Evolutionary conservation across 2,329 filamentous ascomycete genomes (phyloP), one percentile per base, ranked within the genome.

Genomic region (Pestalotiopsis sp.): DNA sequence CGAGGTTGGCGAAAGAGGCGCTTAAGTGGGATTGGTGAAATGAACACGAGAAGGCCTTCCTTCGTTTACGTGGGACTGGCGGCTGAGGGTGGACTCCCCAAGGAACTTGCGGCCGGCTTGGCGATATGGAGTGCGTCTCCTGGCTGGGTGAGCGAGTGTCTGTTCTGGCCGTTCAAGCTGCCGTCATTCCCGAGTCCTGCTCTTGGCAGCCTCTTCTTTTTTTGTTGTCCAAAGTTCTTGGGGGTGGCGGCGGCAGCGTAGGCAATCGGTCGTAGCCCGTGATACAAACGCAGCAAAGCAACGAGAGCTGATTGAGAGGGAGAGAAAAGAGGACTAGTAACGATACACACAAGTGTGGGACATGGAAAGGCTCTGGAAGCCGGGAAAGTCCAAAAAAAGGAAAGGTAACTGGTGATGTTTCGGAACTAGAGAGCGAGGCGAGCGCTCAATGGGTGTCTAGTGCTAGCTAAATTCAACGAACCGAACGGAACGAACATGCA

Each of bases 91-190:
- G 38, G 31, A 36, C 31, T 64, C 38, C 59, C 61, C 38, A 45
- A 64, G 61, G 36, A 39, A 38, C 61, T 64, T 39, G 61, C 20
- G 61, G 61, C 61, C 45, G 61, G 61, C 61, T 64, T 52, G 61
- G 61, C 61, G 39, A 49, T 59, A 23, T 49, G 38, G 25, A 39
- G 61, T 49, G 27, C n/a, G 36, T 36, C 31, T 36, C 31, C 31
- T 36, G 31, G 31, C 31, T 36, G 31, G 31, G 31, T 36, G 31
- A 36, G 31, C 31, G 31, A 36, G 31, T 6, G 31, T 38, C 20
- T 27, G 36, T 49, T 27, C 39, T 64, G 61, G 61, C 38, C 17
- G 61, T 23, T 11, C 12, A 39, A n/a, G 25, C 61, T 52, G 45
- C 45, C 45, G 45, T 9, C 17, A 52, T 9, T 52, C 17, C 45